Percentiles rank a stretch among this genome's conserved stretches.
Conservation (phyloP, 1,284 basidiomycete genomes). For the Boletus subluridellus region DNA sequence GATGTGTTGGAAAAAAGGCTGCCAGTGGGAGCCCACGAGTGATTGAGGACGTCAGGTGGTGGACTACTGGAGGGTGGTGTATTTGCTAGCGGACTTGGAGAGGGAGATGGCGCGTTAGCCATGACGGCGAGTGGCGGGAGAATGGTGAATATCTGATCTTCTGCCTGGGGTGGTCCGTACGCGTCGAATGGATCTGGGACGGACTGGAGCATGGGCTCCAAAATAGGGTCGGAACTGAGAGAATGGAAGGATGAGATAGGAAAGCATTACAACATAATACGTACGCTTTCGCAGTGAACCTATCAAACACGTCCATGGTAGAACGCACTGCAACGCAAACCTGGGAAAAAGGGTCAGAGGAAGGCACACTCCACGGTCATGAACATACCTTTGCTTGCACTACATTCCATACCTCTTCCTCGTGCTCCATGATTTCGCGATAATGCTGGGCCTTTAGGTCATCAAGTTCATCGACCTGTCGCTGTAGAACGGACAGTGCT, state of each 20-base stretch:
- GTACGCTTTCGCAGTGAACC: conserved; percentile 85
- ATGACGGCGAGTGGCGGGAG: conserved; percentile 79
- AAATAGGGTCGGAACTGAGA: conserved; percentile 77
- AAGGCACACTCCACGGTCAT: conserved; percentile 10
- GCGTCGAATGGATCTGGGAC: conserved; percentile 92
- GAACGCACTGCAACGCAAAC: conserved; percentile 73
- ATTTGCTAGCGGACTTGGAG: conserved; percentile 46
- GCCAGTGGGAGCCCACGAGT: conserved; percentile 41
- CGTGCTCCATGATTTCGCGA: conserved; percentile 84
- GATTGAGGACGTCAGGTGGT: conserved; percentile 35
- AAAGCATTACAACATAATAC: conserved; percentile 29
- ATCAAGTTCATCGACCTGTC: conserved; percentile 86
- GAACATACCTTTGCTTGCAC: conserved; percentile 73
- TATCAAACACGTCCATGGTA: conserved; percentile 78
- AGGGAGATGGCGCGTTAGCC: conserved; percentile 52
- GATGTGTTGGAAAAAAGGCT: conserved; percentile 42
- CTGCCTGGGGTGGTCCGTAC: conserved; percentile 83
- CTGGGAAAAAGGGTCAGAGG: conserved; percentile 35
- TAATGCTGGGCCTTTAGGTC: conserved; percentile 79
- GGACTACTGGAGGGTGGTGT: conserved; percentile 42
- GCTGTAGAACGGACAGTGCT: conserved; percentile 79
- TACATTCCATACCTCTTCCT: conserved; percentile 90
- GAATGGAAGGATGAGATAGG: conserved; percentile 19
- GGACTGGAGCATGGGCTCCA: conserved; percentile 86
- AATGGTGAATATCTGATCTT: conserved; percentile 92